These are phyloP conservation scores for Westerdykella aurantiaca DNA, from an alignment of 2,329 filamentous ascomycete species.

Conservation along the genomic window DNA sequence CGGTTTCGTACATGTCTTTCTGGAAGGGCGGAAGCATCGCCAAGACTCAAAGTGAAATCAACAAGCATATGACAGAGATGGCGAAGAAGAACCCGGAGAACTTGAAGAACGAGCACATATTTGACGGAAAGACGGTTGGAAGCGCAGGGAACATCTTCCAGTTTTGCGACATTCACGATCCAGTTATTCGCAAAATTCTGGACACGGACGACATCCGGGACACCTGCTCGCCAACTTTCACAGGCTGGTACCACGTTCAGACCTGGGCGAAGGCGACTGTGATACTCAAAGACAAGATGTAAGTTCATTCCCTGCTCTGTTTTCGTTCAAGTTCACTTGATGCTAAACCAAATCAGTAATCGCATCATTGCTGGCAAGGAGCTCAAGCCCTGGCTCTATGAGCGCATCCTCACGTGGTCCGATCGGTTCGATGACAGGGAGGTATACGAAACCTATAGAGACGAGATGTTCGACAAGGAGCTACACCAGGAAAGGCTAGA, in stretches of 20 bases:
- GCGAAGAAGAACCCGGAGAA: constrained; percentile 17
- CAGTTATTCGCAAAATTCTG: constrained; percentile 62
- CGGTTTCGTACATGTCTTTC: constrained; percentile 48
- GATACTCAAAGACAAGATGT: constrained; percentile 81
- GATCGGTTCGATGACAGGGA: constrained; percentile 30
- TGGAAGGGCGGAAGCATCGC: constrained; percentile 18
- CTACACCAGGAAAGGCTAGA: constrained; percentile 17
- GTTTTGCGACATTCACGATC: constrained; percentile 84
- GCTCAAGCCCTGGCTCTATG: constrained; percentile 27
- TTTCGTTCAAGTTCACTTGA: neutral
- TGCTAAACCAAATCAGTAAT: constrained; percentile 8
- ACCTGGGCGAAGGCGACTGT: constrained; percentile 77
- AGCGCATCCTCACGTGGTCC: constrained; percentile 29
- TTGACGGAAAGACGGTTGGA: constrained; percentile 70
- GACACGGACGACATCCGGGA: constrained; percentile 50
- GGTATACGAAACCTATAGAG: constrained; percentile 22
- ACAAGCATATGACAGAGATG: constrained; percentile 19
- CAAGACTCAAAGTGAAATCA: constrained; percentile 18
- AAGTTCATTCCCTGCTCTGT: constrained; percentile 43
- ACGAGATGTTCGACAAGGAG: constrained; percentile 23
- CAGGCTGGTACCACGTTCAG: constrained; percentile 81
- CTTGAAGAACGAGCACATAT: constrained; percentile 56
- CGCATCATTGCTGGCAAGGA: constrained; percentile 34
- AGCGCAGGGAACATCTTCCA: constrained; percentile 90
- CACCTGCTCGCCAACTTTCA: constrained; percentile 44